These are phyloP conservation scores for Teratosphaeria zuluensis DNA, from an alignment of 2,329 filamentous ascomycete genomes.

Conservation along the genomic window DNA sequence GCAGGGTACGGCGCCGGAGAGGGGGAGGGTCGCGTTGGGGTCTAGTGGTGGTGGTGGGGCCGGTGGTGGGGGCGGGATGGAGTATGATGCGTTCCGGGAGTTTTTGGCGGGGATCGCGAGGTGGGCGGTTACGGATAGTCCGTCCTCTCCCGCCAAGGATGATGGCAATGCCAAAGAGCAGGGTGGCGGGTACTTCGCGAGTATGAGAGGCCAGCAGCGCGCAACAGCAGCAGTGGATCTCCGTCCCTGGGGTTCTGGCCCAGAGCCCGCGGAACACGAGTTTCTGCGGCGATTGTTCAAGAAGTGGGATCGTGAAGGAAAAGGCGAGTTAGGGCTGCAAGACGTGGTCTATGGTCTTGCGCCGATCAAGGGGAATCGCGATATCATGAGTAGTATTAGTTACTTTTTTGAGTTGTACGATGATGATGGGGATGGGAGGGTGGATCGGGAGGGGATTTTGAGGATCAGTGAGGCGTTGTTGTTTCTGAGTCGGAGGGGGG, in stretches of 20 bases:
- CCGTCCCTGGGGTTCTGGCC: constrained; percentile 47
- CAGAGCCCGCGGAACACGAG: constrained; percentile 81
- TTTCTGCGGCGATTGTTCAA: constrained; percentile 82
- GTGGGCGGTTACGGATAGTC: constrained; percentile 88
- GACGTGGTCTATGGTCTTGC: constrained; percentile 88
- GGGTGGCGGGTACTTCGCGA: constrained; percentile 42
- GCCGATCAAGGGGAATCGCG: constrained; percentile 80
- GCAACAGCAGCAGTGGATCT: neutral
- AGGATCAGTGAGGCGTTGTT: constrained; percentile 88
- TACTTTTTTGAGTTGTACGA: constrained; percentile 99
- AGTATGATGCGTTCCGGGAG: constrained; percentile 91
- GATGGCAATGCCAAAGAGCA: constrained; percentile 30
- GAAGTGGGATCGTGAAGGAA: constrained; percentile 75
- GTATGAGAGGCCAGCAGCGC: neutral
- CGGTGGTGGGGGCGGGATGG: constrained; percentile 92
- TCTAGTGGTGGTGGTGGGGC: too few relatives aligned
- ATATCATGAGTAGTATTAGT: constrained; percentile 95
- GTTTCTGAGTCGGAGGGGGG: constrained; percentile 80
- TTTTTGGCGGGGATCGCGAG: constrained; percentile 78
- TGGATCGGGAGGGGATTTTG: constrained; percentile 90
- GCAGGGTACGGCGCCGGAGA: constrained; percentile 52
- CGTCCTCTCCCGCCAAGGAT: constrained; percentile 46
- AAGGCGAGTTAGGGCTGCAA: constrained; percentile 64
- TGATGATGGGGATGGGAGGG: constrained; percentile 79
- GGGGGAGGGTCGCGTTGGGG: constrained; percentile 80